Evolutionary conservation across 352 stramenopile species (phyloP), one percentile per base, ranked within the genome.

Genomic region (Phytophthora crassamura): DNA sequence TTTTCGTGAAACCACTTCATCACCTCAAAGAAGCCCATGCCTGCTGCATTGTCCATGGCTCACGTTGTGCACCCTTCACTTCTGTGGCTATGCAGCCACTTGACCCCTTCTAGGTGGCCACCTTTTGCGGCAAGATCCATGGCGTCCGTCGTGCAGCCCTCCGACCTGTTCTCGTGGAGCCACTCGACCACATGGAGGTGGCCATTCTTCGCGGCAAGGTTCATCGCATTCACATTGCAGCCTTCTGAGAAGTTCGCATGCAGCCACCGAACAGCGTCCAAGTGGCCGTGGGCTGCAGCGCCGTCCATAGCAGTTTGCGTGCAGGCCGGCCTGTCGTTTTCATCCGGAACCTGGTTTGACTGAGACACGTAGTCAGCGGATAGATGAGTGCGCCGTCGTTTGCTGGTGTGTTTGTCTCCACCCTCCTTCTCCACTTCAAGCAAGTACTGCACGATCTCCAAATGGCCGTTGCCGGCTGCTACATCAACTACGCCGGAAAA

Each of bases 381-480:
- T n/a, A n/a, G n/a, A n/a, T 18, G 5, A 22, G 6, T 49, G 14
- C 40, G 49, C 9, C 18, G 32, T 36, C 41, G 30, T 16, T 67
- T 67, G 20, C 33, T 33, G 20, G 22, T 6, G 7, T 10, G 56
- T 43, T 14, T 16, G 9, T 50, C n/a, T 46, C 39, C 46, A 5
- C 18, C 48, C 14, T 50, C 40, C 10, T 20, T 50, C 33, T 20
- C 51, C 30, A 62, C 32, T 41, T 67, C 15, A 51, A 61, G 25
- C 12, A 67, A 50, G 45, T 46, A 67, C 22, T 62, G 50, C 22
- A 62, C 42, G 14, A 67, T 48, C 25, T 55, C 42, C 18, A 67
- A 45, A 34, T 67, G 59, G 5, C 59, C 59, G 7, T 57, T 62
- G 11, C 10, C 34, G 52, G 59, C 59, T 39, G 59, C 50, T 34